Evolutionary conservation across 2,329 filamentous ascomycete species (phyloP).

Genomic region (Penicillium vulpinum): DNA sequence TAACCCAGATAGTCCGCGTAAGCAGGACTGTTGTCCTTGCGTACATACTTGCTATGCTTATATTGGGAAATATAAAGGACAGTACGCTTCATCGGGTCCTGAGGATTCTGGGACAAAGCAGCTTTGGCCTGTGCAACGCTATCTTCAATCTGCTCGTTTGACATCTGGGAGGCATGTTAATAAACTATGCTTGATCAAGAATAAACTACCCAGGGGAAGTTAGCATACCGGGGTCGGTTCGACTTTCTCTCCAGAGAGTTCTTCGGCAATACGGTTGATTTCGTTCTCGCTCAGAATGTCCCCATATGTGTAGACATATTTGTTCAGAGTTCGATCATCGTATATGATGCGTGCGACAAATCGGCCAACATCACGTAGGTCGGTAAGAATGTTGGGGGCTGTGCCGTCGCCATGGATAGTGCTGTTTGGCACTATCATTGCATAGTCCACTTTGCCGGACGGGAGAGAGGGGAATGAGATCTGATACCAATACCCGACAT

Average conservation of each 20-base stretch:
- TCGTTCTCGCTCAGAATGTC: not conserved
- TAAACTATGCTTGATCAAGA: not conserved
- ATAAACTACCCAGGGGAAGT: not conserved
- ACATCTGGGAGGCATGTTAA: not conserved
- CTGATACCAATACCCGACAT: constrained; percentile 56
- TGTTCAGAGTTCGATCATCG: constrained; percentile 5
- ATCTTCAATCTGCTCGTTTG: not conserved
- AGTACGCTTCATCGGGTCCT: not conserved
- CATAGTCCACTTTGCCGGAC: constrained; percentile 15
- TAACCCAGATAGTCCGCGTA: not conserved
- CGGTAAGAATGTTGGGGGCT: not conserved
- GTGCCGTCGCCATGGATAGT: not conserved
- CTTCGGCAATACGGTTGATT: not conserved
- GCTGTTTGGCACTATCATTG: not conserved
- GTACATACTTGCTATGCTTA: not conserved
- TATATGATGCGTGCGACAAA: constrained; percentile 2
- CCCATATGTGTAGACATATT: not conserved
- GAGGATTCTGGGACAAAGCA: not conserved
- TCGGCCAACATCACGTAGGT: constrained; percentile 1
- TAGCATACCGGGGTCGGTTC: not conserved
- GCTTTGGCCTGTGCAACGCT: not conserved
- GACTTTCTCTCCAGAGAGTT: constrained; percentile 28
- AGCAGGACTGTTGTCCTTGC: not conserved
- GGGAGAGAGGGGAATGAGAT: constrained; percentile 29
- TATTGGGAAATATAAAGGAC: not conserved